Evolutionary conservation across 2,329 filamentous ascomycete genomes (phyloP).

Genomic region (Eurotiales sp.): DNA sequence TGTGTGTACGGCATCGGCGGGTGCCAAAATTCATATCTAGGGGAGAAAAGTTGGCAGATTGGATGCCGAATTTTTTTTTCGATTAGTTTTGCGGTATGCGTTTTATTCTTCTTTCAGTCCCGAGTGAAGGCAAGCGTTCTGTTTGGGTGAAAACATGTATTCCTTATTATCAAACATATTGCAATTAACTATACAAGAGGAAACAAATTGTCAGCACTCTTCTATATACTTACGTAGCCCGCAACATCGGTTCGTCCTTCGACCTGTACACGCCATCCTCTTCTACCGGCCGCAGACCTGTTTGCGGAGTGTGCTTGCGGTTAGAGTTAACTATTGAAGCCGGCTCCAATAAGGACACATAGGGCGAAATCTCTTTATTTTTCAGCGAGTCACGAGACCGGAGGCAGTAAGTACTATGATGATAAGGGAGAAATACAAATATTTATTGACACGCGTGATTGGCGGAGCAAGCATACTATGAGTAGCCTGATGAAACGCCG

Average conservation of each 20-base stretch:
- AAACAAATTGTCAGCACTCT: neutral
- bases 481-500: neutral
- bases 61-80: neutral
- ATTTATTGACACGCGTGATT: neutral
- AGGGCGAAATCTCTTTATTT: no score
- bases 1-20: neutral
- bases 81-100: no score
- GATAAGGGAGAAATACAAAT: no score
- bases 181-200: neutral
- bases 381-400: neutral
- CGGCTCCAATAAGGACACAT: no score
- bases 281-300: no score
- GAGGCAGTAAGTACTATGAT: no score
- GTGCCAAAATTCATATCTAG: neutral
- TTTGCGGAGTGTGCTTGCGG: no score
- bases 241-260: no score
- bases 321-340: no score
- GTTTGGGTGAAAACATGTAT: constrained; percentile 1
- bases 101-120: neutral
- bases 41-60: neutral
- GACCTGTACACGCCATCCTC: no score
- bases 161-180: neutral
- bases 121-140: constrained; percentile 8
- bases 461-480: neutral
- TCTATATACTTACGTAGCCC: neutral